A percentile compares a stretch with the other conserved stretches of the same genome.
Evolutionary conservation across 1,284 basidiomycete genomes (phyloP).

Genomic region (Pisolithus thermaeus): DNA sequence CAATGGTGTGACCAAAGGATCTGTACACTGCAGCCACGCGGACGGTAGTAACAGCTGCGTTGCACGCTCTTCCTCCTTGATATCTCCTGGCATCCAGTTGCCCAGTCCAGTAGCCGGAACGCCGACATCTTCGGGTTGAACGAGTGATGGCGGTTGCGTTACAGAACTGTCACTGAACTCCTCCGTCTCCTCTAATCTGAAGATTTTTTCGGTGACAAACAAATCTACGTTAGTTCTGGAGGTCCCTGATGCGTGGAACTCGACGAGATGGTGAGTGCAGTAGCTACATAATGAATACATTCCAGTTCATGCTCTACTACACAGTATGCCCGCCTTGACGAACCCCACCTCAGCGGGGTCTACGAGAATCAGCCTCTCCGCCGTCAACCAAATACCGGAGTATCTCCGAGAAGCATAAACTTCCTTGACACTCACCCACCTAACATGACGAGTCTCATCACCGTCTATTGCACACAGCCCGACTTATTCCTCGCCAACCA

Average conservation of each 20-base stretch:
- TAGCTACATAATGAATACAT: background rate
- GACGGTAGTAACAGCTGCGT: conserved; percentile 18
- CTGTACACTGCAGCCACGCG: conserved; percentile 11
- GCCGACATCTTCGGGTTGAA: conserved; percentile 26
- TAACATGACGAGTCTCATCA: conserved; percentile 9
- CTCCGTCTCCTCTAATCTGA: conserved; percentile 7
- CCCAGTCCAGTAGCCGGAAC: conserved; percentile 22
- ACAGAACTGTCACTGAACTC: conserved; percentile 12
- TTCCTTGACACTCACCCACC: conserved; percentile 27
- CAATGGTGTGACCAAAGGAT: background rate
- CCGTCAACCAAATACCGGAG: conserved; percentile 27
- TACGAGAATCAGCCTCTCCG: conserved; percentile 27
- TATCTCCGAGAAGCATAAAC: conserved; percentile 29
- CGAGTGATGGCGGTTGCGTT: conserved; percentile 22
- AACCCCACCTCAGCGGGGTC: conserved; percentile 32
- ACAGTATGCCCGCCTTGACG: conserved; percentile 22
- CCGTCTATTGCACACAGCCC: conserved; percentile 16
- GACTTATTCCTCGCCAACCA: conserved; percentile 21
- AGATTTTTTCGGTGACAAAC: conserved; percentile 6
- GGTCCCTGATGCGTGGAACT: conserved; percentile 18
- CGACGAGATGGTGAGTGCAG: conserved; percentile 12
- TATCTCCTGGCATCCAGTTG: conserved; percentile 27
- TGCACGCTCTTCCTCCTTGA: conserved; percentile 23
- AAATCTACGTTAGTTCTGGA: conserved; percentile 16
- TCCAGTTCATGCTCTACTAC: conserved; percentile 7